Evolutionary conservation across 2,329 filamentous ascomycete genomes (phyloP).

Genomic region (Alternaria sp.): DNA sequence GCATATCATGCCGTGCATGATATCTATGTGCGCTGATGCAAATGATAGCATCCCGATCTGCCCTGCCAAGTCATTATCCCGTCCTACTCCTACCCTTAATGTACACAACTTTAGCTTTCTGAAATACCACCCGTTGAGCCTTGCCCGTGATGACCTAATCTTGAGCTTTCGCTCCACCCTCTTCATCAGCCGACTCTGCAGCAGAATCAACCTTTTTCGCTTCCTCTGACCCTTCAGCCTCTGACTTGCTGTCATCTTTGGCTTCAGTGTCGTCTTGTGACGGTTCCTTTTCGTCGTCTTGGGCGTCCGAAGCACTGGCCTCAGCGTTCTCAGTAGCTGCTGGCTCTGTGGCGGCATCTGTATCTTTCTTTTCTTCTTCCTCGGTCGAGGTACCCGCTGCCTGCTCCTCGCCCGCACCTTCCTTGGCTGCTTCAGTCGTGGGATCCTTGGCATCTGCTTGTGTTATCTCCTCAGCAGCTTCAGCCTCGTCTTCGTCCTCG

Average conservation of each 20-base stretch:
- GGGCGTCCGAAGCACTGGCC: background rate
- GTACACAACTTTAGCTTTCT: slow-evolving; percentile 1
- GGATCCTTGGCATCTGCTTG: slow-evolving; percentile 11
- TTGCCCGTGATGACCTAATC: slow-evolving; percentile 1
- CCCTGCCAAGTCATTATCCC: background rate
- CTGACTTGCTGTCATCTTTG: slow-evolving; percentile 1
- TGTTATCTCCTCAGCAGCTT: slow-evolving; percentile 28
- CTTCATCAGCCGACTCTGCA: slow-evolving; percentile 12
- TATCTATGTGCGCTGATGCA: background rate
- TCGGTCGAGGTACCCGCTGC: slow-evolving; percentile 15
- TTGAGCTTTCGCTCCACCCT: slow-evolving; percentile 10
- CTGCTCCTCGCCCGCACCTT: slow-evolving; percentile 22
- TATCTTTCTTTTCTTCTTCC: slow-evolving; percentile 12
- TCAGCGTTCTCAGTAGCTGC: slow-evolving; percentile 1
- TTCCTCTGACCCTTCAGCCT: slow-evolving; percentile 16
- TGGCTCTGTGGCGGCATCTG: slow-evolving; percentile 9
- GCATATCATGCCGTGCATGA: background rate
- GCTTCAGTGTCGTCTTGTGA: slow-evolving; percentile 5
- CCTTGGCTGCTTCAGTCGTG: slow-evolving; percentile 24
- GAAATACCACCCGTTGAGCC: background rate
- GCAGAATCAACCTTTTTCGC: slow-evolving; percentile 17
- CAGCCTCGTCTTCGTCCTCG: slow-evolving; percentile 10
- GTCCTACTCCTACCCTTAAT: slow-evolving; percentile 2
- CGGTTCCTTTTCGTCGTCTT: slow-evolving; percentile 1
- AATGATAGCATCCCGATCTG: background rate